Evolutionary conservation across 2,329 filamentous ascomycete genomes (phyloP), one percentile per base, ranked within the genome.

Genomic region (Pezicula radicicola): DNA sequence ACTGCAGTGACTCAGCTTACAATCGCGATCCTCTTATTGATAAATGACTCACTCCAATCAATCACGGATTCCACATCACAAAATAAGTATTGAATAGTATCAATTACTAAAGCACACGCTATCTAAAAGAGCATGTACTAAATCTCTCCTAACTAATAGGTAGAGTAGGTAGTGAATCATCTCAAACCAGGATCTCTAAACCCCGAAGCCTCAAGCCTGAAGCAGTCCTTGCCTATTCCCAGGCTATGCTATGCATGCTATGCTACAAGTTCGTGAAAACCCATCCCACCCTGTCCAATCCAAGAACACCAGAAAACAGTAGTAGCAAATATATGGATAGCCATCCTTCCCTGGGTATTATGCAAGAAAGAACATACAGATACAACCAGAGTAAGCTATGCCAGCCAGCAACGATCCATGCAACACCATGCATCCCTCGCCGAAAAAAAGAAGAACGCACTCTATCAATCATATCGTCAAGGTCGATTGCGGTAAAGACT

Each of bases 271-370:
- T 15, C 5, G 30, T n/a, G 10, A 21, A 25, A 41, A 41, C 43
- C 9, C n/a, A 16, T 28, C 37, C 47, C 19, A 41, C 33, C 19
- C 16, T 41, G 36, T 41, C 36, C 36, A 27, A 10, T 37, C n/a
- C 10, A 33, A 30, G 9, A 45, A 28, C 19, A 45, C 25, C 25
- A 1, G 12, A 45, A 45, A 13, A 30, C 12, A 6, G n/a, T 15
- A 30, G 42, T 7, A 25, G 25, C 25, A 45, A 45, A 28, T 45
- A 28, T 45, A 12, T 45, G 27, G 27, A 49, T 54, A 61, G 58
- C 61, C 58, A 58, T 62, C 59, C 61, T 61, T 59, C 61, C 61
- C 55, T 55, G 54, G 36, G 19, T 51, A 40, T 46, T 53, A 47
- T 54, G 35, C 18, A 39, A 27, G 5, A 37, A 25, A 28, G 41